Evolutionary conservation across 73 alveolate species (phyloP), one percentile per base, ranked within the genome.

Genomic region (Symbiodinium pilosum): DNA sequence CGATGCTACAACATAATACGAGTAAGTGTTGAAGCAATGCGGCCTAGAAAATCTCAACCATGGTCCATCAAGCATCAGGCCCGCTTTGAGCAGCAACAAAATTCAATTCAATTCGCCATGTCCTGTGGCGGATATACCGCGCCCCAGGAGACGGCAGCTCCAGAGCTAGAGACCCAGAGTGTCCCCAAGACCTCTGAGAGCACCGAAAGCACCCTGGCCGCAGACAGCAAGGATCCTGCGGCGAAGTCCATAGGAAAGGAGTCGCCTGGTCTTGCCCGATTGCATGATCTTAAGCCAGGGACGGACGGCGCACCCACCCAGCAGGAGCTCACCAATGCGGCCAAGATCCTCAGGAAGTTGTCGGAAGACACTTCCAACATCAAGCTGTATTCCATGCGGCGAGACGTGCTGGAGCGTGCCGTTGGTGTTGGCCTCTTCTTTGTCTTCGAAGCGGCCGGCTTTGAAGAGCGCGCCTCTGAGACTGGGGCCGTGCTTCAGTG

Each of bases 401-500:
- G 77, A 64, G 77, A 64, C 28, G 77, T 64, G 41, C 77, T 64
- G 77, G 77, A 64, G 32, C 77, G 77, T 64, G 77, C 77, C 32
- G 77, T 64, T 36, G 77, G 77, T 36, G 41, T 64, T 11, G 77
- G 28, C 1, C 40, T 64, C 40, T 28, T 64, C 77, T 64, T 64
- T 36, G 77, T 64, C 77, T 64, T 64, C 32, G 77, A 64, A 36
- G 32, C 77, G 38, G 77, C 77, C 32, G 77, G 77, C 40, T 64
- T 64, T 28, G 77, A 64, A 26, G 77, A 64, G 77, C 77, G 77
- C 77, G 20, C 21, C 38, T 21, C 36, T 4, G 77, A 64, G 41
- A 64, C 77, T 36, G 77, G 77, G 2, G 77, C 77, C 21, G 77
- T 64, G 38, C 77, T 64, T 36, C 77, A 64, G 77, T 64, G 77